Base-by-base conservation (phyloP, 176 grass and related monocot species). In the Areca catechu region DNA sequence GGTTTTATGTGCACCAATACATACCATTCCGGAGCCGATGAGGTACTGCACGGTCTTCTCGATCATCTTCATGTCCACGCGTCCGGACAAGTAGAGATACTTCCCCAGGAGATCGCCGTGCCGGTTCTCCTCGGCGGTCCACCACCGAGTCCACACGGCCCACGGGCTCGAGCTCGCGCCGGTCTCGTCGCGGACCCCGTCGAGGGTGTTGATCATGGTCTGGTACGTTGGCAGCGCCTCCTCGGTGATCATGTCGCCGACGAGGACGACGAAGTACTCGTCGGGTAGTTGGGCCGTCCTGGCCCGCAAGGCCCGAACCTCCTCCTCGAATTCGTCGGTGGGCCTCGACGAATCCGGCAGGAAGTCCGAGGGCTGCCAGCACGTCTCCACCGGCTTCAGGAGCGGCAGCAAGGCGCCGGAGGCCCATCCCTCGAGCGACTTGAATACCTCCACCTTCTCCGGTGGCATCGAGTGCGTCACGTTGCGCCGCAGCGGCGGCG, bases 131-230 rank as follows among this genome's bases (percentile, higher is more conserved):
- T 97, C 92, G 52, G 83, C 86, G 0, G 93, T 88, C 93, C 93
- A 97, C 4, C 78, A 3, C 14, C 87, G 87, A 28, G 87, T 97
- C 93, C 87, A 97, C 34, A 97, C 62, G 0, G 93, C 87, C 93
- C 93, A 97, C 6, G 87, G 93, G 78, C 66, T 77, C 0, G 56
- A 60, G 73, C 93, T 97, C 57, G 93, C 87, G 29, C 93, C 93
- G 5, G 93, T 97, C 75, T 97, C 93, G n/a, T 97, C 87, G 28
- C 75, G 78, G 15, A 97, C 83, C 23, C 83, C 93, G 63, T 97
- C 87, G 4, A 97, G 71, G 7, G 87, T 97, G 84, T 91, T 97
- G 72, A 97, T 91, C 93, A 97, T 97, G 61, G 87, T 97, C 76
- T 97, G 93, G 74, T 97, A 97, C 56, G 87, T 97, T 18, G 93